These are phyloP conservation scores for Rhinocladiella similis DNA, from an alignment of 2,329 filamentous ascomycete genomes.

Conservation along the genomic window DNA sequence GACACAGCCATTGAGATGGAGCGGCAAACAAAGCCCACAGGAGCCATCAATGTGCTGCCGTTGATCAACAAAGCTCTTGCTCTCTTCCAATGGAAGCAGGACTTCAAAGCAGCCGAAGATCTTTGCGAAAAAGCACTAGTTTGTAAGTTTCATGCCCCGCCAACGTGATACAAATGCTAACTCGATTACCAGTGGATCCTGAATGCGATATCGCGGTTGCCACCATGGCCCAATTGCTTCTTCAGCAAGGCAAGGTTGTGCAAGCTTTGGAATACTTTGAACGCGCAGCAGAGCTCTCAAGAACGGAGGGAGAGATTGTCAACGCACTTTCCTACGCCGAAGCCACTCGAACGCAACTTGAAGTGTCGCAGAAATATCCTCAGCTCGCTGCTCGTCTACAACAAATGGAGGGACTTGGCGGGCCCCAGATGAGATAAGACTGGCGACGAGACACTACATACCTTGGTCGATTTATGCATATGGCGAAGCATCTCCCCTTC, in stretches of 20 bases:
- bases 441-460: background rate
- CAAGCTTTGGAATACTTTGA: conserved; percentile 97
- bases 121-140: conserved; percentile 96
- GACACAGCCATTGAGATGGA: conserved; percentile 99
- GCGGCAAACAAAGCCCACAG: conserved; percentile 84
- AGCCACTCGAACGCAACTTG: conserved; percentile 91
- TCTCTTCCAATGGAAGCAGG: conserved; percentile 97
- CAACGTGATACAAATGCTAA: conserved; percentile 38
- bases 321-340: conserved; percentile 97
- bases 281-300: conserved; percentile 87
- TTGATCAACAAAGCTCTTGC: conserved; percentile 98
- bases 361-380: conserved; percentile 85
- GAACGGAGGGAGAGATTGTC: conserved; percentile 93
- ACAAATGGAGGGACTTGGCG: conserved; percentile 48
- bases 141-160: conserved; percentile 62
- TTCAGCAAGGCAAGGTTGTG: conserved; percentile 96
- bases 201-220: conserved; percentile 98
- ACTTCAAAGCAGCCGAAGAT: conserved; percentile 91
- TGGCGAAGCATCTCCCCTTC: conserved; percentile 16
- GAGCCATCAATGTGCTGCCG: conserved; percentile 91
- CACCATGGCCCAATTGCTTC: conserved; percentile 94
- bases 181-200: conserved; percentile 75
- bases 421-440: conserved; percentile 19
- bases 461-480: conserved; percentile 7
- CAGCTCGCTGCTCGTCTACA: conserved; percentile 73